These are phyloP conservation scores for Botryotinia globosa DNA, from an alignment of 2,329 filamentous ascomycete species.

Conservation along the genomic window DNA sequence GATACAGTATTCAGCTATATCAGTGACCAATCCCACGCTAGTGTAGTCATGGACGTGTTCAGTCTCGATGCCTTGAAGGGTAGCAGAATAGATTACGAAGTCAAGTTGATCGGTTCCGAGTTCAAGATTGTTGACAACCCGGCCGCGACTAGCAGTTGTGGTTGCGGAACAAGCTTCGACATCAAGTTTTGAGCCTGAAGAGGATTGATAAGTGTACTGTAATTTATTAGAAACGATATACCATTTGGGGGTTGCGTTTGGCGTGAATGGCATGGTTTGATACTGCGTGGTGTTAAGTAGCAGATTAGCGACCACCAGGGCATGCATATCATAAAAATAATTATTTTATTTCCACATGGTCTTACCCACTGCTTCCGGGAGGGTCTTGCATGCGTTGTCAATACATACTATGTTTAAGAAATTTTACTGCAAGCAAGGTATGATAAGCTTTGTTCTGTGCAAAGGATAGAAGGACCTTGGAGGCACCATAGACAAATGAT, in stretches of 20 bases:
- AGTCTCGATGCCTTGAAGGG: constrained; percentile 87
- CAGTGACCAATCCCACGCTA: constrained; percentile 59
- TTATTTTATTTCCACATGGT: not conserved
- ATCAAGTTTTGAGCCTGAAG: constrained; percentile 60
- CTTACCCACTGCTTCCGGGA: not conserved
- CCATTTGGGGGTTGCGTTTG: not conserved
- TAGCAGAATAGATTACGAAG: constrained; percentile 94
- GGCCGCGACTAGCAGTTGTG: constrained; percentile 86
- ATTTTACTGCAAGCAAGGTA: too few species aligned
- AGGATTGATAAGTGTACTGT: not conserved
- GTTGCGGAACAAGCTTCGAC: constrained; percentile 96
- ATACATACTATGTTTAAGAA: not conserved
- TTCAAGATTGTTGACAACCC: constrained; percentile 98
- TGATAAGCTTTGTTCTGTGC: not conserved
- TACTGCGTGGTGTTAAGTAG: not conserved
- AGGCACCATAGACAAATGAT: not conserved
- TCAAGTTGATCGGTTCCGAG: constrained; percentile 90
- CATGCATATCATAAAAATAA: not conserved
- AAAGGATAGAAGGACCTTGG: too few species aligned
- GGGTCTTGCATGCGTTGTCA: not conserved
- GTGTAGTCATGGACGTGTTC: constrained; percentile 82
- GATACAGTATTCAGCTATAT: constrained; percentile 80
- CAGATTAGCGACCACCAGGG: not conserved
- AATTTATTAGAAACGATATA: constrained; percentile 9
- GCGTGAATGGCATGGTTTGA: not conserved